Evolutionary conservation across 2,329 filamentous ascomycete species (phyloP), one percentile per base, ranked within the genome.

Genomic region (Beauveria australis): DNA sequence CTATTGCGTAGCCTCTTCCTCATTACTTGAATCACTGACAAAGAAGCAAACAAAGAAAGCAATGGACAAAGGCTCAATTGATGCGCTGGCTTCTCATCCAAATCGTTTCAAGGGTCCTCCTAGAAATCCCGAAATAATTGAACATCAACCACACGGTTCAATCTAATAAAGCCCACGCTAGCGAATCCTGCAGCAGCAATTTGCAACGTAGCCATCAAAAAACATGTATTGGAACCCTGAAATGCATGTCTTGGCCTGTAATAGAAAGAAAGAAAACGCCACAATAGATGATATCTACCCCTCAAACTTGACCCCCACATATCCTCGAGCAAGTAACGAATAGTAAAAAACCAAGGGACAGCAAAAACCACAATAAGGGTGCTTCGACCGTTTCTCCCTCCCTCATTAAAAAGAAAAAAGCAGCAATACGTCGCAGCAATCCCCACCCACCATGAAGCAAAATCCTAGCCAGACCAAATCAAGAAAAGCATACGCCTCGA

Each of bases 151-250:
- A 33, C 41, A 12, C 12, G n/a, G 5, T 22, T 22, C 40, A 22
- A 40, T 30, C 26, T 19, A 19, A 2, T 22, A 22, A 22, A 22
- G 48, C 26, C 28, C 56, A 26, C 56, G 24, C 44, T 24, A 43
- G 30, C 56, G 56, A 52, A 59, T 59, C 24, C 47, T 33, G 26
- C 47, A 43, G 43, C 40, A n/a, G 47, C 37, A 28, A 52, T 52
- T 53, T 59, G 56, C 46, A 59, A 59, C 56, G 56, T 59, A 59
- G 52, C 56, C 46, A 41, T 52, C n/a, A 37, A 37, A 56, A 47
- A 26, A 4, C 16, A 26, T 51, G 30, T 44, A 53, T 52, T 52
- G 56, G 51, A 41, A 46, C 46, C 46, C 33, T 3, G 16, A 58
- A 10, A 51, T 28, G 55, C n/a, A 8, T 51, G 40, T 26, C 41